Percentiles rank a stretch among this genome's conserved stretches.
phyloP scores from a whole-genome alignment of 805 yeast species.

The Kuraishia molischiana region DNA sequence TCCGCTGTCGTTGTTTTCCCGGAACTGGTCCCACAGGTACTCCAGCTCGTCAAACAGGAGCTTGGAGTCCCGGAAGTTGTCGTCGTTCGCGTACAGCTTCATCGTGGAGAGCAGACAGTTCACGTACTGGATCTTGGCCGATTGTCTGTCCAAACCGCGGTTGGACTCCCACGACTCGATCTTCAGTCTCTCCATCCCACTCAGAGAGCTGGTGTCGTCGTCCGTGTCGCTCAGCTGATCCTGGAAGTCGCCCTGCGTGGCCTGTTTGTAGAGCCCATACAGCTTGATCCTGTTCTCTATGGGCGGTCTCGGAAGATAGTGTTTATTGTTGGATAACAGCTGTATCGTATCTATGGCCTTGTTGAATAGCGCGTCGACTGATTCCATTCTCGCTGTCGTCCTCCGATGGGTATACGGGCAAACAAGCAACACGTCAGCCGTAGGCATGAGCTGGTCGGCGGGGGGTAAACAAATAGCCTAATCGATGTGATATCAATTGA shows the following conservation, averaged over 20 bases:
- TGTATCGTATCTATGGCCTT: slow-evolving; percentile 76
- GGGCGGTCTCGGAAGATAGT: slow-evolving; percentile 68
- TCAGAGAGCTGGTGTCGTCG: too few species aligned
- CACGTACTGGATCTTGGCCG: slow-evolving; percentile 68
- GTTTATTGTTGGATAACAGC: slow-evolving; percentile 56
- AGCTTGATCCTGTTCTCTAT: slow-evolving; percentile 55
- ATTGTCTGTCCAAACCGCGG: slow-evolving; percentile 55
- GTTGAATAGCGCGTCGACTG: slow-evolving; percentile 69
- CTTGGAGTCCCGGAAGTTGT: slow-evolving; percentile 52
- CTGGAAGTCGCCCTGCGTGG: slow-evolving; percentile 78
- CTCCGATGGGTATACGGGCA: too few species aligned
- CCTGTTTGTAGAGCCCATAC: slow-evolving; percentile 82
- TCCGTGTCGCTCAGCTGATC: slow-evolving; percentile 45
- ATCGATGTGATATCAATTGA: too few species aligned
- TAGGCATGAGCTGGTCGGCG: too few species aligned
- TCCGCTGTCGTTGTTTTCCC: slow-evolving; percentile 8
- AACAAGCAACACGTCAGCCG: too few species aligned
- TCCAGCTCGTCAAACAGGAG: slow-evolving; percentile 53
- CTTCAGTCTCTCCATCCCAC: slow-evolving; percentile 58
- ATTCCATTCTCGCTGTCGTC: too few species aligned
- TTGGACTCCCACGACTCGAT: slow-evolving; percentile 84
- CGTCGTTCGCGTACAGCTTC: slow-evolving; percentile 37
- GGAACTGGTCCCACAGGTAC: slow-evolving; percentile 65
- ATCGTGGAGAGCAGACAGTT: slow-evolving; percentile 62
- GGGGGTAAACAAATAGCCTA: too few species aligned